A percentile compares a stretch with the other conserved stretches of the same genome.
Conservation (phyloP, 805 yeast species). For the Yamadazyma ubonensis region DNA sequence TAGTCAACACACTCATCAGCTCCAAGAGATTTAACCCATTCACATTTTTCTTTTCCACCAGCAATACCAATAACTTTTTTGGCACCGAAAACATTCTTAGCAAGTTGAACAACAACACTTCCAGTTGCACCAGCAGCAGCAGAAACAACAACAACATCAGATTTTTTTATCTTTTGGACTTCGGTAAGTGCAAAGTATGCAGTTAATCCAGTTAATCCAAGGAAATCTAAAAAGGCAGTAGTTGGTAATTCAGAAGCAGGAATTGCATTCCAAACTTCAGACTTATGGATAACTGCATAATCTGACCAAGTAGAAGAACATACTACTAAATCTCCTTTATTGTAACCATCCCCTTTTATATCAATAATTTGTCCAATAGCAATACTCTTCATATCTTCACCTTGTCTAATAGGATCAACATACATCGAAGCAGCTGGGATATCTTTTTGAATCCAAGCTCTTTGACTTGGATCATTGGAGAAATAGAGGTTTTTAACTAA, state of each 20-base stretch:
- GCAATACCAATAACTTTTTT: constrained; percentile 32
- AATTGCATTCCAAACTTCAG: constrained; percentile 18
- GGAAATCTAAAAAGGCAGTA: constrained; percentile 23
- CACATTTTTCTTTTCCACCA: constrained; percentile 46
- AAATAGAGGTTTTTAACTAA: constrained; percentile 26
- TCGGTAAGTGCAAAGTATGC: constrained; percentile 35
- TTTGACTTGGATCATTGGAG: constrained; percentile 38
- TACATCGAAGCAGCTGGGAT: constrained; percentile 22
- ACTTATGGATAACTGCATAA: constrained; percentile 19
- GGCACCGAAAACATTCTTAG: constrained; percentile 27
- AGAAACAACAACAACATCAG: constrained; percentile 26
- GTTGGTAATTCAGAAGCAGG: constrained; percentile 19
- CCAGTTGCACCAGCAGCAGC: constrained; percentile 38
- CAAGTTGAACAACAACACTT: constrained; percentile 30
- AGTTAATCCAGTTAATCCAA: constrained; percentile 31
- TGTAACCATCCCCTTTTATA: constrained; percentile 22
- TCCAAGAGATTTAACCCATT: constrained; percentile 53
- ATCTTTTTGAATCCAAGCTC: constrained; percentile 36
- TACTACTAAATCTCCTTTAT: constrained; percentile 24
- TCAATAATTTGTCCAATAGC: constrained; percentile 27
- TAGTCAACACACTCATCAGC: constrained; percentile 56
- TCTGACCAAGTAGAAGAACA: constrained; percentile 25
- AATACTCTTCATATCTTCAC: constrained; percentile 21
- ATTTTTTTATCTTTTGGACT: constrained; percentile 25
- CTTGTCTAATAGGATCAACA: constrained; percentile 22